A percentile compares a stretch with the other conserved stretches of the same genome.
phyloP scores from a whole-genome alignment of 345 rosid species.

The Boechera stricta region DNA sequence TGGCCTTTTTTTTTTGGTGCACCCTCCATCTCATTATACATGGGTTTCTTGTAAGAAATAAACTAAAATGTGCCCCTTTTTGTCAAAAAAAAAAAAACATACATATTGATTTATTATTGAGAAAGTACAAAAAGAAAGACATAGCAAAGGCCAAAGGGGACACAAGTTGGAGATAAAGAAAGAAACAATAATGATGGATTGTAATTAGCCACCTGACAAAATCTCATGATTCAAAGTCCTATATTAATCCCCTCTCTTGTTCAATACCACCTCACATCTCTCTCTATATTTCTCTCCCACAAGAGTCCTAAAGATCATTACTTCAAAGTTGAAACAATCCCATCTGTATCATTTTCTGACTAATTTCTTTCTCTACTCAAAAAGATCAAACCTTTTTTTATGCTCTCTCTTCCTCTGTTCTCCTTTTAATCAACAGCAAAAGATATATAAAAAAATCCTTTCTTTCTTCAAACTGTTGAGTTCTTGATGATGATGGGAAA shows the following conservation, averaged over 20 bases:
- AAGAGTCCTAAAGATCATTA: background rate
- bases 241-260: constrained; percentile 32
- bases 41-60: background rate
- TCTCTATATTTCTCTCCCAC: constrained; percentile 24
- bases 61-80: background rate
- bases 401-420: background rate
- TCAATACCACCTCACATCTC: constrained; percentile 22
- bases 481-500: constrained; percentile 59
- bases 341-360: background rate
- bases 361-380: background rate
- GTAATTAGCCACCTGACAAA: constrained; percentile 40
- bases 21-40: background rate
- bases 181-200: constrained; percentile 34
- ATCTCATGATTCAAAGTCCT: constrained; percentile 41
- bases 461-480: constrained; percentile 1
- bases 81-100: background rate
- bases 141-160: constrained; percentile 30
- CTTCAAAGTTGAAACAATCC: background rate
- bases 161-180: constrained; percentile 39
- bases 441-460: no score
- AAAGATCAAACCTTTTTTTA: constrained; percentile 23
- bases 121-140: constrained; percentile 40
- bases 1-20: background rate
- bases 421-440: no score
- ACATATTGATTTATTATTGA: constrained; percentile 1